These are phyloP conservation scores for sunflower (Helianthus annuus) DNA, from an alignment of 129 eudicot species.

Conservation along the genomic window DNA sequence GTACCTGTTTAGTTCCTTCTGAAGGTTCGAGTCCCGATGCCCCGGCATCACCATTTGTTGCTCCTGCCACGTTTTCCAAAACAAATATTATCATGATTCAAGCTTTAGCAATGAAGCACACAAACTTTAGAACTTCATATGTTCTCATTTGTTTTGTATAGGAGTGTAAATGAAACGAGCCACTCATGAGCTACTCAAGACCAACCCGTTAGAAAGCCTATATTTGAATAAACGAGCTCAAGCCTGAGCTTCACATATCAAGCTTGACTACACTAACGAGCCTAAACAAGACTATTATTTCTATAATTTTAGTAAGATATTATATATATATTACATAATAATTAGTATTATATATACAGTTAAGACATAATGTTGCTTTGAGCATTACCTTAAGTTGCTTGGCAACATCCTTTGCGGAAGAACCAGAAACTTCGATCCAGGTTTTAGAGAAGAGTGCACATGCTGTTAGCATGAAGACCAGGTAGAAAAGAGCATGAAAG, in stretches of 20 bases:
- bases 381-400: conserved; percentile 65
- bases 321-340: too few species aligned
- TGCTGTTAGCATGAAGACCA: conserved; percentile 68
- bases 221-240: too few species aligned
- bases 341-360: too few species aligned
- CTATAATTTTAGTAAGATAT: too few species aligned
- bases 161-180: too few species aligned
- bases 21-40: conserved; percentile 39
- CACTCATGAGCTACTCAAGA: too few species aligned
- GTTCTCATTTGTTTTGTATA: background rate
- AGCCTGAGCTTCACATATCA: too few species aligned
- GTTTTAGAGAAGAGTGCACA: conserved; percentile 71
- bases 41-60: conserved; percentile 62
- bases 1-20: conserved; percentile 42
- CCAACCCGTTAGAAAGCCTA: too few species aligned
- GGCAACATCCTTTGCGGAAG: conserved; percentile 71
- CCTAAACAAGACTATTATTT: too few species aligned
- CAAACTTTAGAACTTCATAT: background rate
- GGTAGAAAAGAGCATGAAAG: conserved; percentile 63
- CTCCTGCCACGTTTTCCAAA: conserved; percentile 24
- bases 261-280: too few species aligned
- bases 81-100: background rate
- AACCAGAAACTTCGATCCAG: conserved; percentile 77
- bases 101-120: background rate
- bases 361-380: background rate